These are phyloP conservation scores for Colletotrichum gloeosporioides DNA, from an alignment of 2,329 filamentous ascomycete genomes.

Conservation along the genomic window DNA sequence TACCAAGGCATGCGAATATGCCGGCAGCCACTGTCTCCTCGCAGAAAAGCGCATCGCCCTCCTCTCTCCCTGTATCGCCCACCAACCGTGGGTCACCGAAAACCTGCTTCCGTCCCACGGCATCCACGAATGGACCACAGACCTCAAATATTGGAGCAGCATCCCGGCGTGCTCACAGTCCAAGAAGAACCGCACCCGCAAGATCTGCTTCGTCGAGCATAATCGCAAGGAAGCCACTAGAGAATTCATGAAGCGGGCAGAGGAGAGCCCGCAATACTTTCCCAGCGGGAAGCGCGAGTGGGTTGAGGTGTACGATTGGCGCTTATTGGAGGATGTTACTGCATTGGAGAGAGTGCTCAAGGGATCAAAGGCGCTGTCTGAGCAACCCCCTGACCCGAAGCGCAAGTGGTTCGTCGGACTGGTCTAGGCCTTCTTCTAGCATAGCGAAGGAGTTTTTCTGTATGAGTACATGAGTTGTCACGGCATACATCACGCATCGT, in stretches of 20 bases:
- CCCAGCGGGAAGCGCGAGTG: constrained; percentile 36
- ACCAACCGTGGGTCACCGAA: constrained; percentile 38
- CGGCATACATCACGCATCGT: background rate
- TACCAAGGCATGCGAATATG: constrained; percentile 24
- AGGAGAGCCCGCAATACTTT: constrained; percentile 30
- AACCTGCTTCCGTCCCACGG: constrained; percentile 48
- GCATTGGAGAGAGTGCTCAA: constrained; percentile 38
- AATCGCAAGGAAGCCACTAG: constrained; percentile 30
- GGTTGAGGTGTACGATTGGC: constrained; percentile 54
- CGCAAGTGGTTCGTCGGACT: constrained; percentile 49
- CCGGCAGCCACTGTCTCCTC: constrained; percentile 42
- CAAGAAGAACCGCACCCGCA: background rate
- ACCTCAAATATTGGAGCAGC: constrained; percentile 40
- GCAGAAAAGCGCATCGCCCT: constrained; percentile 38
- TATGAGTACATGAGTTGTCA: background rate
- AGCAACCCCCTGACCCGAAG: constrained; percentile 40
- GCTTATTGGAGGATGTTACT: constrained; percentile 45
- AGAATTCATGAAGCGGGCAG: constrained; percentile 37
- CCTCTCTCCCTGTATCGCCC: constrained; percentile 46
- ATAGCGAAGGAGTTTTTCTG: background rate
- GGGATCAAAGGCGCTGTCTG: background rate
- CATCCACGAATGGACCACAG: constrained; percentile 35
- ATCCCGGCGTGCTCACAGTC: background rate
- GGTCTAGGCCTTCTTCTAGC: constrained; percentile 30
- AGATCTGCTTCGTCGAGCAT: constrained; percentile 43